These are phyloP conservation scores for Fraxinus xanthoxyloides DNA, from an alignment of 305 asterid genomes.

Conservation along the genomic window DNA sequence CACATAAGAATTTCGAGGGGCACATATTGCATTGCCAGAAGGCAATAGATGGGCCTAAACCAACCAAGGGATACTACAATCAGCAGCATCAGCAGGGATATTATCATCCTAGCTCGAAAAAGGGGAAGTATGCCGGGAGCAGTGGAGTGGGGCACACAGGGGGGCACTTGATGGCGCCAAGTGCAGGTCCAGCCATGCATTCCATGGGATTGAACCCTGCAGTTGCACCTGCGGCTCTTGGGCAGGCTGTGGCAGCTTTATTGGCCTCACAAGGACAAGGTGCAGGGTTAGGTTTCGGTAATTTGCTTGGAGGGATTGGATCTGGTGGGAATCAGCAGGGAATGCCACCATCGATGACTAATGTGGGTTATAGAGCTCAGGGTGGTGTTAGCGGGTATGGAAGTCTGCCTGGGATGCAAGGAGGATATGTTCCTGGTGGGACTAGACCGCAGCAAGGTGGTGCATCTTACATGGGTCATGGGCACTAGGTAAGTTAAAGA, in stretches of 20 bases:
- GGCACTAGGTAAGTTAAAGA: slow-evolving; percentile 66
- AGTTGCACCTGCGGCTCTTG: slow-evolving; percentile 72
- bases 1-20: slow-evolving; percentile 52
- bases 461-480: slow-evolving; percentile 83
- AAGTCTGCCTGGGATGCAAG: slow-evolving; percentile 65
- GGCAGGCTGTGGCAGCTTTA: slow-evolving; percentile 89
- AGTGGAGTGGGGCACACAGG: slow-evolving; percentile 43
- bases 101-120: slow-evolving; percentile 67
- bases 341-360: slow-evolving; percentile 53
- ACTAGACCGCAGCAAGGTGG: slow-evolving; percentile 85
- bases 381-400: slow-evolving; percentile 59
- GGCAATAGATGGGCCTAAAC: slow-evolving; percentile 72
- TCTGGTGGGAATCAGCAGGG: slow-evolving; percentile 60
- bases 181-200: slow-evolving; percentile 50
- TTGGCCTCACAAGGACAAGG: slow-evolving; percentile 82
- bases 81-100: slow-evolving; percentile 51
- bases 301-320: slow-evolving; percentile 73
- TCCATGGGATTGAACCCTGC: slow-evolving; percentile 57
- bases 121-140: slow-evolving; percentile 69
- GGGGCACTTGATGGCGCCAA: slow-evolving; percentile 84
- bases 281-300: slow-evolving; percentile 74
- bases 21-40: slow-evolving; percentile 53
- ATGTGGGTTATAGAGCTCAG: slow-evolving; percentile 62
- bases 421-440: slow-evolving; percentile 78
- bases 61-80: slow-evolving; percentile 38